A percentile compares a stretch with the other conserved stretches of the same genome.
phyloP scores from a whole-genome alignment of 768 basidiomycete genomes.

The Termitomyces eurrhizus region DNA sequence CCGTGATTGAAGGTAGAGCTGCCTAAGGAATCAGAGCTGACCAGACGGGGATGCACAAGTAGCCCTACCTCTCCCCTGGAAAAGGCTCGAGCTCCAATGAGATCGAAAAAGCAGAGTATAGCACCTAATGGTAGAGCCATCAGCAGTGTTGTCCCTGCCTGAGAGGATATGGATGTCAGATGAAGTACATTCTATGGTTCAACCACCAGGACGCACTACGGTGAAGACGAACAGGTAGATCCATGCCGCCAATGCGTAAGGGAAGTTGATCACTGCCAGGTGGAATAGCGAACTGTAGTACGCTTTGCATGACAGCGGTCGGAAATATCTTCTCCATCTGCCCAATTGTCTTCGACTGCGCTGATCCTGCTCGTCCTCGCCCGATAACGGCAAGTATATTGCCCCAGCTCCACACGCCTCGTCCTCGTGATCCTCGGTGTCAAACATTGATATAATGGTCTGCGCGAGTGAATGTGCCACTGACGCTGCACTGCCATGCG shows the following conservation, averaged over 20 bases:
- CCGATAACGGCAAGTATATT: constrained; percentile 11
- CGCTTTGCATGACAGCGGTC: constrained; percentile 49
- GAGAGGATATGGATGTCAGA: constrained; percentile 1
- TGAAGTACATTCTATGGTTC: background rate
- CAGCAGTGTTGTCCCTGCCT: constrained; percentile 80
- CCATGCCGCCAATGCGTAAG: constrained; percentile 76
- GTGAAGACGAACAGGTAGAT: constrained; percentile 78
- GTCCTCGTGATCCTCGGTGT: constrained; percentile 35
- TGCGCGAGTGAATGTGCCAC: constrained; percentile 63
- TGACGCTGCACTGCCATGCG: constrained; percentile 53
- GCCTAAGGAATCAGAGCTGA: background rate
- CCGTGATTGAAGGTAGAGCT: constrained; percentile 64
- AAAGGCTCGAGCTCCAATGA: constrained; percentile 69
- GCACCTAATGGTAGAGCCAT: constrained; percentile 76
- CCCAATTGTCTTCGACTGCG: constrained; percentile 8
- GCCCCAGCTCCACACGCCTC: constrained; percentile 21
- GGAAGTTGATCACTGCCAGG: constrained; percentile 71
- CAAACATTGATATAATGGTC: constrained; percentile 67
- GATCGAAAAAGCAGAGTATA: constrained; percentile 71
- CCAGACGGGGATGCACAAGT: background rate
- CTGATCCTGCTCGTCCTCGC: constrained; percentile 13
- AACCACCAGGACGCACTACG: constrained; percentile 47
- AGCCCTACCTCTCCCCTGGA: constrained; percentile 64
- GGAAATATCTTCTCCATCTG: constrained; percentile 56
- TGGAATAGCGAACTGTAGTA: constrained; percentile 71